Conservation (phyloP, 2,329 filamentous ascomycete genomes). For the Colletotrichum tropicicola region DNA sequence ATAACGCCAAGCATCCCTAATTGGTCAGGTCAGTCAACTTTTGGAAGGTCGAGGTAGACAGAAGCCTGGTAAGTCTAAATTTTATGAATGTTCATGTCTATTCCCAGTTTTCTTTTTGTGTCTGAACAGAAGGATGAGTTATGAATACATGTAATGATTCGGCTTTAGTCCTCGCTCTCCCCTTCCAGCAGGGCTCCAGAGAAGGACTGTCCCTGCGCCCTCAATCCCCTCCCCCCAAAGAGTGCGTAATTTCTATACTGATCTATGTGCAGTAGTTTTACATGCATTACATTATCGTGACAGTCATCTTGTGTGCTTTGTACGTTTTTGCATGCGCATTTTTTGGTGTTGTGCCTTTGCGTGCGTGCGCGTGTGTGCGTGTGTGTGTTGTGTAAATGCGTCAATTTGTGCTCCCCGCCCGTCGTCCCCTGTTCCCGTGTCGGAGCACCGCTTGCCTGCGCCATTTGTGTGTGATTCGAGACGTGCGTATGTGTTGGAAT, state of each 20-base stretch:
- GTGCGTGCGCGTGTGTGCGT: not conserved
- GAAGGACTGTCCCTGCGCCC: not conserved
- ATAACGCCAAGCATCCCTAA: not conserved
- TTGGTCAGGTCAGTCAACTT: not conserved
- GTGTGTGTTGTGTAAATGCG: constrained; percentile 1
- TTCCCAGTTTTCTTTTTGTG: no score
- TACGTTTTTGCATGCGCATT: not conserved
- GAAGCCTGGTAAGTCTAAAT: no score
- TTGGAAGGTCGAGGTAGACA: not conserved
- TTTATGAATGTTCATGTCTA: constrained; percentile 4
- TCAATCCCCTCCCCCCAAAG: not conserved
- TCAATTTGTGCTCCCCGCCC: not conserved
- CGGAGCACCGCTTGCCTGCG: constrained; percentile 12
- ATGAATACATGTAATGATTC: constrained; percentile 17
- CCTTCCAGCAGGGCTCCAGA: constrained; percentile 12
- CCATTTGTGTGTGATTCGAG: not conserved
- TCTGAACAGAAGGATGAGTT: not conserved
- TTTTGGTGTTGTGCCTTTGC: not conserved
- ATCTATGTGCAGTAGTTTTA: constrained; percentile 30
- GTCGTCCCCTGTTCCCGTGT: not conserved
- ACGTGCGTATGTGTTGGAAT: constrained; percentile 2
- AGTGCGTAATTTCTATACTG: constrained; percentile 26
- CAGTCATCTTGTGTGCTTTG: constrained; percentile 23
- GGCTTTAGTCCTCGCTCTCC: no score
- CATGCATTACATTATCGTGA: constrained; percentile 31